Evolutionary conservation across 1,139 yeast genomes (phyloP), one percentile per base, ranked within the genome.

Genomic region (Hyphopichia buzzinii): DNA sequence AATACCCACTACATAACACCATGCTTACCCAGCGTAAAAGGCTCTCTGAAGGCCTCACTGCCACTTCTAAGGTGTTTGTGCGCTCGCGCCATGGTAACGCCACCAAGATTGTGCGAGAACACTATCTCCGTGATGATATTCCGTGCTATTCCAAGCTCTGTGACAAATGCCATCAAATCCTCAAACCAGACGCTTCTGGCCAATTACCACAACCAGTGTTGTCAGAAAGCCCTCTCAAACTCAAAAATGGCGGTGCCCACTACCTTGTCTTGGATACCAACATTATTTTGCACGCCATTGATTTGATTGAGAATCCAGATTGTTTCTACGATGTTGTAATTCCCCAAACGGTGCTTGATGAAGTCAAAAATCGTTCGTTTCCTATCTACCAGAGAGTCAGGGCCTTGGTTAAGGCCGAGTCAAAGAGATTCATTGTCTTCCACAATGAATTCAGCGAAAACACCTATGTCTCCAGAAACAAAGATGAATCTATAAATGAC

Each of bases 261-360:
- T 92, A 92, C 52, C 67, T 85, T 13, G 80, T 94, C 1, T 63
- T 92, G 12, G 98, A 94, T 56, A 88, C 98, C 2, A 90, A 92
- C 55, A 83, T 92, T 42, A 84, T 88, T 2, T 67, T 92, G 41
- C 87, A 84, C 55, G 95, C 96, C 6, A 90, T 94, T 44, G 98
- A 92, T 59, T 64, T 92, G 44, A 66, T 94, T 42, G 99, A 94
- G 57, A 83, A 81, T 52, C 72, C 73, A 26, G 74, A 77, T 31
- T 83, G 87, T 39, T 88, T 94, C 54, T 83, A 76, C 53, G 97
- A 94, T 62, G 96, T 90, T 16, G 83, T 94, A 38, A 67, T 94
- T 12, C 96, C 97, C 2, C 98, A 94, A 58, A 84, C 95, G 3
- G 97, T 88, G 1, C 69, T 94, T 31, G 97, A 94, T 50, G 97